Percentiles rank a stretch among this genome's conserved stretches.
Conservation (phyloP, 306 rosid species). For the Corylus heterophylla region DNA sequence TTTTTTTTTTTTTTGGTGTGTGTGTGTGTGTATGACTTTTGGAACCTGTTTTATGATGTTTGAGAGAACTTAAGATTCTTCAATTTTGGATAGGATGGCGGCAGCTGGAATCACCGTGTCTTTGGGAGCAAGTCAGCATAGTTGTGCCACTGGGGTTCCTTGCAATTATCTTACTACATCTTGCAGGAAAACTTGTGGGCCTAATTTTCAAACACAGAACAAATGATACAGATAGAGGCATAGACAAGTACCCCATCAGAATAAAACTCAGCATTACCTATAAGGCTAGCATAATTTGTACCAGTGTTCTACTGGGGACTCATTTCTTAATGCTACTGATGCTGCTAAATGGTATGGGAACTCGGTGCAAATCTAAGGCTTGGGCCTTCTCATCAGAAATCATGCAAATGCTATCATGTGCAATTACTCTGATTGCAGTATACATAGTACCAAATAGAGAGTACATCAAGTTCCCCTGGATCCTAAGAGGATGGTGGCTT, state of each 20-base stretch:
- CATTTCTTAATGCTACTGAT: slow-evolving; percentile 43
- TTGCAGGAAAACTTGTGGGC: slow-evolving; percentile 24
- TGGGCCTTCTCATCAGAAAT: slow-evolving; percentile 55
- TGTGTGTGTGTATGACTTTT: not conserved
- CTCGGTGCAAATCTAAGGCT: slow-evolving; percentile 45
- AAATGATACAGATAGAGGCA: slow-evolving; percentile 32
- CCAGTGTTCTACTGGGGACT: slow-evolving; percentile 40
- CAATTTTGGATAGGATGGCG: slow-evolving; percentile 45
- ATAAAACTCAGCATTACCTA: slow-evolving; percentile 42
- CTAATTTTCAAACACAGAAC: slow-evolving; percentile 28
- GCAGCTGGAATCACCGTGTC: slow-evolving; percentile 60
- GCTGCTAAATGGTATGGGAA: slow-evolving; percentile 46
- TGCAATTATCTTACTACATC: slow-evolving; percentile 38
- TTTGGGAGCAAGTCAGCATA: slow-evolving; percentile 61
- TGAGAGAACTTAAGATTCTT: slow-evolving; percentile 41
- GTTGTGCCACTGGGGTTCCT: slow-evolving; percentile 56
- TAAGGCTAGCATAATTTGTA: slow-evolving; percentile 54
- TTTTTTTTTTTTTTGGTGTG: too few species aligned
- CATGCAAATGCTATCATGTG: slow-evolving; percentile 55
- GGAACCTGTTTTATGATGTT: not conserved
- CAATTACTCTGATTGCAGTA: slow-evolving; percentile 38
- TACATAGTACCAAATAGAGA: slow-evolving; percentile 34
- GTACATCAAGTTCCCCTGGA: slow-evolving; percentile 59
- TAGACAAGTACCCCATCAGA: slow-evolving; percentile 29
- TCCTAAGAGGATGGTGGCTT: slow-evolving; percentile 84